These are phyloP conservation scores for Epichloe festucae DNA, from an alignment of 2,329 filamentous ascomycete species.

Conservation along the genomic window DNA sequence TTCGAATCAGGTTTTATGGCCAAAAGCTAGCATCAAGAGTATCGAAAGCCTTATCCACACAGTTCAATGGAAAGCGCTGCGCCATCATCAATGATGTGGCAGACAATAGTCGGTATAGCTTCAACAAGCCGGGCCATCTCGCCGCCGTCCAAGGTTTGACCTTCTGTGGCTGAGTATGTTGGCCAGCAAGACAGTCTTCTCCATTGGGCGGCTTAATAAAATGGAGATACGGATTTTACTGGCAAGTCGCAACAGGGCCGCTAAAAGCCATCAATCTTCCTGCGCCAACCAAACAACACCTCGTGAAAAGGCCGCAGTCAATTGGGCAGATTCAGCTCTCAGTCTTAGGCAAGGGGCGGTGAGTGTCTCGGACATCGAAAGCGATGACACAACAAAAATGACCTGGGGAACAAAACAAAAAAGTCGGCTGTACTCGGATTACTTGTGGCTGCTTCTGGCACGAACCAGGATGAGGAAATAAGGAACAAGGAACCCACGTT, in stretches of 20 bases:
- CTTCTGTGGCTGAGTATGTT: background rate
- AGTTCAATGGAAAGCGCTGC: background rate
- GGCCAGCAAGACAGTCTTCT: background rate
- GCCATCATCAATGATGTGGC: background rate
- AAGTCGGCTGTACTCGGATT: background rate
- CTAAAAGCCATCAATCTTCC: background rate
- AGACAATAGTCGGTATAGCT: background rate
- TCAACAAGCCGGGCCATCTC: background rate
- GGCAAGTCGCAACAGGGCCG: too few relatives aligned
- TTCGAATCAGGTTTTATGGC: background rate
- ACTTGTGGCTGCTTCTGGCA: background rate
- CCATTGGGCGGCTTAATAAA: too few relatives aligned
- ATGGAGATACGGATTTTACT: too few relatives aligned
- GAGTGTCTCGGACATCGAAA: background rate
- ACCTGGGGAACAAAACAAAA: background rate
- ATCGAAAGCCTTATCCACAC: background rate
- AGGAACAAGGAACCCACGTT: slow-evolving; percentile 1
- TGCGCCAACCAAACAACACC: background rate
- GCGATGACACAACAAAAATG: background rate
- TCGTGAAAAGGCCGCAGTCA: background rate
- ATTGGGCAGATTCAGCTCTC: background rate
- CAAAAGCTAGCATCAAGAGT: background rate
- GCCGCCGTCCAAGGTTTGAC: background rate
- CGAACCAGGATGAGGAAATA: background rate
- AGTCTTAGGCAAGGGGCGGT: background rate